These are phyloP conservation scores for Clohesyomyces aquaticus DNA, from an alignment of 495 filamentous ascomycete genomes.

Conservation along the genomic window DNA sequence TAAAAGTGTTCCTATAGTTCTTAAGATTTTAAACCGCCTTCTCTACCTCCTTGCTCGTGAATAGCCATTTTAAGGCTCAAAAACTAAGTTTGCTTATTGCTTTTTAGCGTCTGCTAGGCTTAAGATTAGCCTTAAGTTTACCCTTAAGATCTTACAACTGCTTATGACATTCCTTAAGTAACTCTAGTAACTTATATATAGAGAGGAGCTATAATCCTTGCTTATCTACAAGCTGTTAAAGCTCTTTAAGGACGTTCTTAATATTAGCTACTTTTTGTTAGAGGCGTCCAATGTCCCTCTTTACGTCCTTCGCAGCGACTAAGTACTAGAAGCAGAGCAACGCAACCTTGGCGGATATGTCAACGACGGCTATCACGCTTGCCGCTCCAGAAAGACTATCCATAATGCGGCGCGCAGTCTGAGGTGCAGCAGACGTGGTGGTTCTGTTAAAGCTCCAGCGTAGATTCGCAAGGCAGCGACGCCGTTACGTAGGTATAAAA, in stretches of 20 bases:
- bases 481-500: conserved; percentile 19
- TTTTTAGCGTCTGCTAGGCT: conserved; percentile 46
- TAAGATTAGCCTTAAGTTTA: conserved; percentile 47
- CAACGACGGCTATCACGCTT: conserved; percentile 27
- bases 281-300: conserved; percentile 36
- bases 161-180: conserved; percentile 39
- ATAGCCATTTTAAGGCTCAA: conserved; percentile 50
- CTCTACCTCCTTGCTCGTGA: conserved; percentile 50
- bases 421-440: conserved; percentile 9
- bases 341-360: conserved; percentile 33
- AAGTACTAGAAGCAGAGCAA: conserved; percentile 38
- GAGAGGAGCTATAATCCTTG: conserved; percentile 19
- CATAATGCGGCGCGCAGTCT: conserved; percentile 18
- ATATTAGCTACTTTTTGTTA: conserved; percentile 27
- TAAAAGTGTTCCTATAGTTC: conserved; percentile 47
- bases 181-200: conserved; percentile 14
- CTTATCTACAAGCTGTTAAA: conserved; percentile 27
- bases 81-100: conserved; percentile 21
- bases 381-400: conserved; percentile 30
- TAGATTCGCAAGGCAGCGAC: conserved; percentile 19
- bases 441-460: conserved; percentile 16
- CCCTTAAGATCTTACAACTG: conserved; percentile 44
- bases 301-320: conserved; percentile 29
- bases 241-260: conserved; percentile 18
- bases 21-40: conserved; percentile 46